Evolutionary conservation across 2,329 filamentous ascomycete genomes (phyloP).

Genomic region (Onygenales sp.): DNA sequence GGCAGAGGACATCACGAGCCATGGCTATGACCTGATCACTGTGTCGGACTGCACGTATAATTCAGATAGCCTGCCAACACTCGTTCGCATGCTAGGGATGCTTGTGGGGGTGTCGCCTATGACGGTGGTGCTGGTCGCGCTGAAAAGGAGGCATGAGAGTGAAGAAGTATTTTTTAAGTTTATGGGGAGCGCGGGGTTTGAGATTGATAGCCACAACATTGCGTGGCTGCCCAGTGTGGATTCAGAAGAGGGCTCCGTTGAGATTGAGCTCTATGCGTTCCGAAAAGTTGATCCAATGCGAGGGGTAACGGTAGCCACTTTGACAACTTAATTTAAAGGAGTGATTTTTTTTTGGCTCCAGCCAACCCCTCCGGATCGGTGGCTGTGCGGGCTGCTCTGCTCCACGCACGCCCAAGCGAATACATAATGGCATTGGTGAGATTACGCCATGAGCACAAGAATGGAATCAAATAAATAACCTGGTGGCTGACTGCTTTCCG

Average conservation of each 20-base stretch:
- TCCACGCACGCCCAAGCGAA: no score
- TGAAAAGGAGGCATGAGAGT: constrained; percentile 59
- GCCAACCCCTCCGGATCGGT: no score
- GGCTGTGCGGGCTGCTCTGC: no score
- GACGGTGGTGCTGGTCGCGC: constrained; percentile 48
- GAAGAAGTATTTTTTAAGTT: constrained; percentile 58
- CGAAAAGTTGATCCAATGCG: constrained; percentile 4
- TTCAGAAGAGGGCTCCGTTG: constrained; percentile 24
- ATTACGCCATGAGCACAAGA: background rate
- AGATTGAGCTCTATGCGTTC: constrained; percentile 31
- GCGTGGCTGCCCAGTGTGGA: constrained; percentile 26
- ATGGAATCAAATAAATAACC: background rate
- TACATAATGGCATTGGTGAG: background rate
- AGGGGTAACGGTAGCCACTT: no score
- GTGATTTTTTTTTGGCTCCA: no score
- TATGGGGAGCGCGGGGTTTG: constrained; percentile 36
- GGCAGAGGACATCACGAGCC: constrained; percentile 28
- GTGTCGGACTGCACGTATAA: constrained; percentile 69
- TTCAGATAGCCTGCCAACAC: constrained; percentile 52
- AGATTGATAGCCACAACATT: constrained; percentile 20
- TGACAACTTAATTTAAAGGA: no score
- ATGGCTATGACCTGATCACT: constrained; percentile 48
- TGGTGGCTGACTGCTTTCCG: background rate
- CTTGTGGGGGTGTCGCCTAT: constrained; percentile 41
- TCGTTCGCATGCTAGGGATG: constrained; percentile 48